A percentile compares a stretch with the other conserved stretches of the same genome.
Evolutionary conservation across 495 filamentous ascomycete genomes (phyloP).

Genomic region (Hypoxylon trugodes): DNA sequence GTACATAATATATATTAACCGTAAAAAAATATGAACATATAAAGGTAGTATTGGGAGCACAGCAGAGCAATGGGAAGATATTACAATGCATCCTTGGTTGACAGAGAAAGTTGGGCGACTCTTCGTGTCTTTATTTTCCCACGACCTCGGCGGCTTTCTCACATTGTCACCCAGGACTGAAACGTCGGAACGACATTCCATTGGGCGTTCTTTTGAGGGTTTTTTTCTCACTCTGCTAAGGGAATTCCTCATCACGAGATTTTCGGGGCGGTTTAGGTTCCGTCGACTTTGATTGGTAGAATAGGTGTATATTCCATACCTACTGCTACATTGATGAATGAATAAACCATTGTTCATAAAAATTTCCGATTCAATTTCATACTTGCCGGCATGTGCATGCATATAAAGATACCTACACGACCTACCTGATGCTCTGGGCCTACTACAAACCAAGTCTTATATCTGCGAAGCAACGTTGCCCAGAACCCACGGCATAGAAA

Average conservation of each 20-base stretch:
- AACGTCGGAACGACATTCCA: constrained; percentile 29
- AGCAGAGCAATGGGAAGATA: neutral
- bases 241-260: constrained; percentile 7
- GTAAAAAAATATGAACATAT: constrained; percentile 4
- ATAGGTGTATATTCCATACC: constrained; percentile 22
- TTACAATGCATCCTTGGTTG: neutral
- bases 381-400: constrained; percentile 11
- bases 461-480: constrained; percentile 25
- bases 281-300: constrained; percentile 28
- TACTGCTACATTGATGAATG: constrained; percentile 20
- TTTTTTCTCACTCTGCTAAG: constrained; percentile 12
- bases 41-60: neutral
- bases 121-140: constrained; percentile 5
- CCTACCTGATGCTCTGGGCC: neutral
- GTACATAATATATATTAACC: constrained; percentile 22
- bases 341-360: constrained; percentile 5
- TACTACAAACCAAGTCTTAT: constrained; percentile 16
- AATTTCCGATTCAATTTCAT: neutral
- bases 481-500: neutral
- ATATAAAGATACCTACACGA: neutral
- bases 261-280: neutral
- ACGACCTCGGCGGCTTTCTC: neutral
- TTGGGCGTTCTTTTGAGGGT: constrained; percentile 20
- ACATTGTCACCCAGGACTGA: constrained; percentile 5
- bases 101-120: neutral